Conservation (phyloP, 2,329 filamentous ascomycete species). For the Macrophomina phaseolina region DNA sequence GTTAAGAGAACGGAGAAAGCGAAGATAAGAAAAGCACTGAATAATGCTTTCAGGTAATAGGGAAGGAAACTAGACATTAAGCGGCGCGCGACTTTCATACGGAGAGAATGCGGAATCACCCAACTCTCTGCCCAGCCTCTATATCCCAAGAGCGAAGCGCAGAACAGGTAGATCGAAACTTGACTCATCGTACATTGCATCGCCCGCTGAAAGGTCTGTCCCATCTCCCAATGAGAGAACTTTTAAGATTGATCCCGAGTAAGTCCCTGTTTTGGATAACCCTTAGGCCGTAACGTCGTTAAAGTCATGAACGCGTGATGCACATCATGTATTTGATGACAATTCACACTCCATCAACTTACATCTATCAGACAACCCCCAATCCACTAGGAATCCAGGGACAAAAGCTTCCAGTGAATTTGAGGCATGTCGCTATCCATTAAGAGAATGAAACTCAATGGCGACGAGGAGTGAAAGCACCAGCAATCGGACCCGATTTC, state of each 20-base stretch:
- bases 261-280: slow-evolving; percentile 1
- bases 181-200: slow-evolving; percentile 10
- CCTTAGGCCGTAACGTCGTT: slow-evolving; percentile 23
- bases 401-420: not conserved
- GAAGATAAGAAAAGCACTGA: not conserved
- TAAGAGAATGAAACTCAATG: not conserved
- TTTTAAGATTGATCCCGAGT: slow-evolving; percentile 10
- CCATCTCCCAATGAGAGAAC: slow-evolving; percentile 10
- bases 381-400: not conserved
- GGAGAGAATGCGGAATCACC: slow-evolving; percentile 12
- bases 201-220: slow-evolving; percentile 2
- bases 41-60: not conserved
- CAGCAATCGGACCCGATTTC: slow-evolving; percentile 25
- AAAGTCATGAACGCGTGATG: slow-evolving; percentile 16
- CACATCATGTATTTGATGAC: not conserved
- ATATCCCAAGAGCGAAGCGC: slow-evolving; percentile 20
- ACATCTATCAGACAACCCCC: not conserved
- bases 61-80: slow-evolving; percentile 21
- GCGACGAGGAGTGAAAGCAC: slow-evolving; percentile 20
- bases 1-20: not conserved
- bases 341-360: slow-evolving; percentile 7
- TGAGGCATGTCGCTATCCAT: not conserved
- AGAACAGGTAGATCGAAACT: not conserved
- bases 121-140: slow-evolving; percentile 5
- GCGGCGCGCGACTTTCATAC: slow-evolving; percentile 6